These are phyloP conservation scores for Vaccinium myrtillus DNA, from an alignment of 148 eudicot species.

Conservation along the genomic window DNA sequence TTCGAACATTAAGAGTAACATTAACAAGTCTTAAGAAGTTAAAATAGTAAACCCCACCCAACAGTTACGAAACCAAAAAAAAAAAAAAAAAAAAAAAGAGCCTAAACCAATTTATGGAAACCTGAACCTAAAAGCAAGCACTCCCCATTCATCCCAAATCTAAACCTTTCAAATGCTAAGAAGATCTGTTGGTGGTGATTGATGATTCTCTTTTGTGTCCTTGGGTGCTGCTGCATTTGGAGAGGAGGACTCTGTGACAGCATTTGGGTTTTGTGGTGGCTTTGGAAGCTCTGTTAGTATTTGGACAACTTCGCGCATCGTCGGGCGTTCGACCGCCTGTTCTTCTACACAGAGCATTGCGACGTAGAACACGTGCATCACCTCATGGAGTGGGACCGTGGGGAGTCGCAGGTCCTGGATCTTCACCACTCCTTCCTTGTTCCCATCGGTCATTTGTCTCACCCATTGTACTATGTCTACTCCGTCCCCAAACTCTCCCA, in stretches of 20 bases:
- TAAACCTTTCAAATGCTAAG: conserved; percentile 46
- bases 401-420: conserved; percentile 76
- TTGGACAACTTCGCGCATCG: conserved; percentile 93
- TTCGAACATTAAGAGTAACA: not conserved
- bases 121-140: not conserved
- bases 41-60: conserved; percentile 3
- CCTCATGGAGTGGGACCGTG: conserved; percentile 79
- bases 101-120: not conserved
- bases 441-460: conserved; percentile 68
- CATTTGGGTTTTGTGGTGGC: conserved; percentile 40
- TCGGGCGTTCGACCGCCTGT: conserved; percentile 90
- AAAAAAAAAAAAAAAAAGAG: not conserved
- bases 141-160: not conserved
- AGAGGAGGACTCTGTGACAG: conserved; percentile 44
- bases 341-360: conserved; percentile 93
- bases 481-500: conserved; percentile 95
- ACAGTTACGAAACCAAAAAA: not conserved
- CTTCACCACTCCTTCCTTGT: conserved; percentile 74
- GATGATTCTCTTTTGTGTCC: conserved; percentile 34
- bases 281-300: conserved; percentile 78
- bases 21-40: conserved; percentile 1
- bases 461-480: conserved; percentile 99
- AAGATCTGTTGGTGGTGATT: conserved; percentile 68
- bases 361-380: conserved; percentile 87
- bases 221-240: conserved; percentile 19